These are phyloP conservation scores for Pestalotiopsis sp. DNA, from an alignment of 2,329 filamentous ascomycete species.

Conservation along the genomic window DNA sequence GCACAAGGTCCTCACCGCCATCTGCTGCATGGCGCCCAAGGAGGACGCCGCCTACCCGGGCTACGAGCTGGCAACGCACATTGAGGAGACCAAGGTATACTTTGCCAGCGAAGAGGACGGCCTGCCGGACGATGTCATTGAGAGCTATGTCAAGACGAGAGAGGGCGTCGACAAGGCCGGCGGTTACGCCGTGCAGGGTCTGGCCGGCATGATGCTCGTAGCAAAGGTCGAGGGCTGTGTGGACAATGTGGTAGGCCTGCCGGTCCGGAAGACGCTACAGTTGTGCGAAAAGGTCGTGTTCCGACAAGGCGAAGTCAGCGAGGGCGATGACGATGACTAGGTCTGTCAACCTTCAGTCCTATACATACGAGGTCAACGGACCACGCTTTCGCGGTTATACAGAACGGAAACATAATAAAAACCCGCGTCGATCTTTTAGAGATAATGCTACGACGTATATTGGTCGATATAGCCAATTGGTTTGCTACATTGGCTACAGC, in stretches of 20 bases:
- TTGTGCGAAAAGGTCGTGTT: slow-evolving; percentile 88
- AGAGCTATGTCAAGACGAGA: slow-evolving; percentile 77
- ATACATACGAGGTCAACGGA: background rate
- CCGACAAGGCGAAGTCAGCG: slow-evolving; percentile 69
- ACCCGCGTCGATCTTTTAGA: too few relatives aligned
- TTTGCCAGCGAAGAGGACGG: slow-evolving; percentile 70
- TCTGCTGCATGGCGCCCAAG: slow-evolving; percentile 81
- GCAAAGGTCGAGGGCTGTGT: slow-evolving; percentile 87
- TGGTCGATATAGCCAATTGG: too few relatives aligned
- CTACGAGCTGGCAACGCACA: slow-evolving; percentile 78
- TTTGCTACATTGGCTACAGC: too few relatives aligned
- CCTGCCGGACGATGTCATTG: slow-evolving; percentile 76
- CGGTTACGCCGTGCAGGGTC: slow-evolving; percentile 90
- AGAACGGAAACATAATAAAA: too few relatives aligned
- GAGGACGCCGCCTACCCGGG: slow-evolving; percentile 82
- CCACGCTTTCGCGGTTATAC: too few relatives aligned
- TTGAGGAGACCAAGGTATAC: slow-evolving; percentile 89
- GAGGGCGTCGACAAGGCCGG: slow-evolving; percentile 97
- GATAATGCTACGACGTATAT: too few relatives aligned
- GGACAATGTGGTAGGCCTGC: slow-evolving; percentile 94
- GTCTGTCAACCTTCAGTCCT: slow-evolving; percentile 18
- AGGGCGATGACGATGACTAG: slow-evolving; percentile 49
- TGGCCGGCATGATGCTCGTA: slow-evolving; percentile 83
- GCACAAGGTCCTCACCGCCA: slow-evolving; percentile 85
- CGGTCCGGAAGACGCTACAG: slow-evolving; percentile 75